phyloP scores from a whole-genome alignment of 345 rosid species.

The Dipteronia sinensis region DNA sequence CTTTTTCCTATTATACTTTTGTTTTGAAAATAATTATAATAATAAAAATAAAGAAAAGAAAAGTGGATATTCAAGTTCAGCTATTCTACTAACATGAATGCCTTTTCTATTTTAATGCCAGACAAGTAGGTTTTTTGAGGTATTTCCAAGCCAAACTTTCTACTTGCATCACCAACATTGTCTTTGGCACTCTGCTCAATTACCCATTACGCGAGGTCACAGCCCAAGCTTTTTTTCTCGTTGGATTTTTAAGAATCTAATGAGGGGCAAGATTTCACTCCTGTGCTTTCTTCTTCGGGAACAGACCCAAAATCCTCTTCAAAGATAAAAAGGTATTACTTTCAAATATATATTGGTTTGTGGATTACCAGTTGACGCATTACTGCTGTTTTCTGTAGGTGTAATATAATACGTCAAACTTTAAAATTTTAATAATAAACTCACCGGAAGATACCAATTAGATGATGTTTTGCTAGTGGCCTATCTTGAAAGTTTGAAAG shows the following conservation, averaged over 20 bases:
- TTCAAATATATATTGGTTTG: slow-evolving; percentile 14
- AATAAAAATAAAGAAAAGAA: background rate
- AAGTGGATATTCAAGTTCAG: background rate
- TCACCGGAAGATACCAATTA: background rate
- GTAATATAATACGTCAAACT: no score
- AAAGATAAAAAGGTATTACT: slow-evolving; percentile 34
- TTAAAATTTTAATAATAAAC: background rate
- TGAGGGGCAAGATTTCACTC: slow-evolving; percentile 43
- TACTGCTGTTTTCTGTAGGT: background rate
- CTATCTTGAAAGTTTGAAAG: background rate
- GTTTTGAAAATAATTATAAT: no score
- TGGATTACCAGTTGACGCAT: background rate
- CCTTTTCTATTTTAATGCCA: slow-evolving; percentile 25
- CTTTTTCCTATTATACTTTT: no score
- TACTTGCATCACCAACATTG: slow-evolving; percentile 87
- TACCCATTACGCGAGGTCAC: slow-evolving; percentile 52
- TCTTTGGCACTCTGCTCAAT: slow-evolving; percentile 70
- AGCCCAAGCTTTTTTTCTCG: slow-evolving; percentile 53
- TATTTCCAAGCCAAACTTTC: slow-evolving; percentile 94
- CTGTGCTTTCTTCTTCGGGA: slow-evolving; percentile 33
- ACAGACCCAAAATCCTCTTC: slow-evolving; percentile 22
- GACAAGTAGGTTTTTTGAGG: slow-evolving; percentile 92
- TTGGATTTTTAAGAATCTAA: slow-evolving; percentile 62
- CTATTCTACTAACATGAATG: slow-evolving; percentile 5
- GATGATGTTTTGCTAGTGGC: background rate